Percentiles rank a stretch among this genome's conserved stretches.
Evolutionary conservation across 2,329 filamentous ascomycete genomes (phyloP).

Genomic region (Meredithiella fracta): DNA sequence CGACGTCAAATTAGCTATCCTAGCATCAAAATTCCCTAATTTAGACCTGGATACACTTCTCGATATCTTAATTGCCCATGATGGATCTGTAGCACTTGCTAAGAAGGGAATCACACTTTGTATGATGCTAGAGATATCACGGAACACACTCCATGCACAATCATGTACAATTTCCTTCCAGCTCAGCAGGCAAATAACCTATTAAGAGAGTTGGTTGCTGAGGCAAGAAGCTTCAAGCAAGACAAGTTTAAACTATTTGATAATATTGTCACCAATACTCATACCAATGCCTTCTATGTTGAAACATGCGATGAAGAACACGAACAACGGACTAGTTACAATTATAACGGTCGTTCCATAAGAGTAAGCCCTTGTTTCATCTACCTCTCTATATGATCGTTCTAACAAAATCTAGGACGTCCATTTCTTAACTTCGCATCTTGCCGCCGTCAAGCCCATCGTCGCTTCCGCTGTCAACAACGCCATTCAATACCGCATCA

Average conservation of each 20-base stretch:
- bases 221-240: conserved; percentile 53
- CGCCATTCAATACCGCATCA: conserved; percentile 58
- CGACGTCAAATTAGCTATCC: conserved; percentile 71
- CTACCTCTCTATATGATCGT: too few species aligned
- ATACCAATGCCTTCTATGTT: conserved; percentile 72
- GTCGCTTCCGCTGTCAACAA: conserved; percentile 63
- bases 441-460: conserved; percentile 49
- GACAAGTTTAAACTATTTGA: conserved; percentile 78
- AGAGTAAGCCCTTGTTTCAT: conserved; percentile 26
- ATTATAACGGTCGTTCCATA: conserved; percentile 68
- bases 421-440: conserved; percentile 56
- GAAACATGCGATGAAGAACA: conserved; percentile 53
- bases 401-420: conserved; percentile 39
- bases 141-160: conserved; percentile 71
- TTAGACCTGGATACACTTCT: conserved; percentile 51
- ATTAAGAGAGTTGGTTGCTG: conserved; percentile 56
- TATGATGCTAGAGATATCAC: conserved; percentile 71
- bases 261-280: conserved; percentile 67
- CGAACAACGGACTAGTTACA: conserved; percentile 60
- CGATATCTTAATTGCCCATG: conserved; percentile 59
- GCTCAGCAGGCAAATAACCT: conserved; percentile 54
- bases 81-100: conserved; percentile 51
- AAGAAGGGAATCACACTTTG: conserved; percentile 54
- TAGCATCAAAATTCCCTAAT: conserved; percentile 59
- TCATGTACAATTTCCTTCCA: conserved; percentile 82